Evolutionary conservation across 345 rosid genomes (phyloP).

Genomic region (Eucalyptus marginata): DNA sequence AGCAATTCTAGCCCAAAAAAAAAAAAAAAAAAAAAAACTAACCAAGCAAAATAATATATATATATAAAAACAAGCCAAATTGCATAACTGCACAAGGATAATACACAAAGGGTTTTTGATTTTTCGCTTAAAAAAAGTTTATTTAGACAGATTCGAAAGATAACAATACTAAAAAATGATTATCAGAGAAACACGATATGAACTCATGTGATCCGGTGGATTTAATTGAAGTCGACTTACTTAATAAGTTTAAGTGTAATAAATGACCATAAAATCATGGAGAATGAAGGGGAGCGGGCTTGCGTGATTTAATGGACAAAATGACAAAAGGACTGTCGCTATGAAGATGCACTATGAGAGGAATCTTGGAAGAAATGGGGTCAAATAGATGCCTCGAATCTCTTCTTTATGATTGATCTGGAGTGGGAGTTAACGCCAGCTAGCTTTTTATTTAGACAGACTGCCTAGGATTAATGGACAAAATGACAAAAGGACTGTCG

Average conservation of each 20-base stretch:
- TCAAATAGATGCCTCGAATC: background rate
- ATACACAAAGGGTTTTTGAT: background rate
- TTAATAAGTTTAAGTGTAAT: background rate
- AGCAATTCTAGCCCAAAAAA: background rate
- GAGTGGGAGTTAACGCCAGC: background rate
- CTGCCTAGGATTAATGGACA: no score
- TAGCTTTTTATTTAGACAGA: no score
- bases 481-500: no score
- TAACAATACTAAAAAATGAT: conserved; percentile 22
- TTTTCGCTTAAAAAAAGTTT: background rate
- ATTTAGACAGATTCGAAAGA: background rate
- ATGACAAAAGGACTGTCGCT: background rate
- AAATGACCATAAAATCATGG: background rate
- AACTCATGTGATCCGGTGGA: background rate
- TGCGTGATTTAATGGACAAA: background rate
- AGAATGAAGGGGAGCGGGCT: background rate
- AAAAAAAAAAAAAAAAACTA: background rate
- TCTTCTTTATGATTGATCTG: background rate
- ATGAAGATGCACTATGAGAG: background rate
- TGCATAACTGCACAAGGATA: background rate
- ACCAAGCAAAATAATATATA: background rate
- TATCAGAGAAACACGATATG: background rate
- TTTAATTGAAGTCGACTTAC: background rate
- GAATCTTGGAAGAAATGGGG: background rate
- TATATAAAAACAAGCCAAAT: background rate